phyloP scores from a whole-genome alignment of 441 rosid species.

The Corymbia citriodora region DNA sequence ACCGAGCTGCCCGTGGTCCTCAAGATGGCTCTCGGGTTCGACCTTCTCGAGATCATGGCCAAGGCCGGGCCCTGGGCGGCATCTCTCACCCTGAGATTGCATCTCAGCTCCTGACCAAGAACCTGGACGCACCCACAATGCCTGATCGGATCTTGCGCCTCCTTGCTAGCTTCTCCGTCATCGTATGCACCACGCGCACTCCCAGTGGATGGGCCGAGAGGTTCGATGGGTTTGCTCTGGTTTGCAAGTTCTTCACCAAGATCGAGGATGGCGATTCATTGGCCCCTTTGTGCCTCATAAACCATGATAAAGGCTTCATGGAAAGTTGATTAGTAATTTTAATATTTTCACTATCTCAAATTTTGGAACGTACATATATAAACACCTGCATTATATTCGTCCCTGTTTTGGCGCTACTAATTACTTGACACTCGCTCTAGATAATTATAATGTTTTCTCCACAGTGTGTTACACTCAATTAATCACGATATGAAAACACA shows the following conservation, averaged over 20 bases:
- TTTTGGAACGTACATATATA: background rate
- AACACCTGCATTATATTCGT: background rate
- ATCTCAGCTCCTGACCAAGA: slow-evolving; percentile 42
- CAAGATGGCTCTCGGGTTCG: slow-evolving; percentile 32
- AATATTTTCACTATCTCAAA: no score
- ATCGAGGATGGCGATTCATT: slow-evolving; percentile 75
- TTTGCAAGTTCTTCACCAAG: slow-evolving; percentile 62
- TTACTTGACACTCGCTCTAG: background rate
- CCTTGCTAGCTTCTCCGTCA: slow-evolving; percentile 18
- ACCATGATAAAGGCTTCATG: slow-evolving; percentile 74
- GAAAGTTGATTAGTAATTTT: slow-evolving; percentile 51
- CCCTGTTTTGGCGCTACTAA: background rate
- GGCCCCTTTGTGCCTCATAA: slow-evolving; percentile 65
- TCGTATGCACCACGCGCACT: slow-evolving; percentile 34
- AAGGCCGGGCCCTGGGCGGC: slow-evolving; percentile 38
- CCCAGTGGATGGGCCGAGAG: slow-evolving; percentile 42
- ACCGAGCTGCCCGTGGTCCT: background rate
- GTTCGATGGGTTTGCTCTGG: slow-evolving; percentile 51
- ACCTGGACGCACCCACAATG: slow-evolving; percentile 54
- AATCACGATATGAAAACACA: background rate
- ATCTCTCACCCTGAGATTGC: slow-evolving; percentile 49
- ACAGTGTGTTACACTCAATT: background rate
- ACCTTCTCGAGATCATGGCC: slow-evolving; percentile 64
- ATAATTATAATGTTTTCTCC: background rate
- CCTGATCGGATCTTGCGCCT: slow-evolving; percentile 56